Conservation (phyloP, 257 asterid genomes). For the Fraxinus americana region DNA sequence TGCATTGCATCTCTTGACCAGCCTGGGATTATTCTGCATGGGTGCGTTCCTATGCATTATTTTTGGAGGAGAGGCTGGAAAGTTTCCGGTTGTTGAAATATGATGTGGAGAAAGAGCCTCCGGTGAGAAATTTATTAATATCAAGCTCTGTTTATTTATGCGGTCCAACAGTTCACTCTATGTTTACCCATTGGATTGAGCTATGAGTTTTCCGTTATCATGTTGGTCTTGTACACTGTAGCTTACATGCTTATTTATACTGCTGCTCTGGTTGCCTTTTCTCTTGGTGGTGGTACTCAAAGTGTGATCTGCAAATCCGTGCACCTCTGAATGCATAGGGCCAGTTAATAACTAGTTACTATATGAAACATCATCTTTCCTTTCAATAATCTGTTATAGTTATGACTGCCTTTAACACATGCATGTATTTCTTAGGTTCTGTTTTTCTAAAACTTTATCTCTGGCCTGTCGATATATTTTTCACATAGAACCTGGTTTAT, state of each 20-base stretch:
- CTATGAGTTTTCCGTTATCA: not conserved
- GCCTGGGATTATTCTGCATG: constrained; percentile 99
- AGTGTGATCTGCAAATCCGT: not conserved
- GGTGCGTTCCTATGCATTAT: constrained; percentile 90
- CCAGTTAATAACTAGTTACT: not conserved
- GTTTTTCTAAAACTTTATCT: not conserved
- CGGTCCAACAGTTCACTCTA: not conserved
- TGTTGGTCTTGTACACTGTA: not conserved
- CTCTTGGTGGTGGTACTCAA: not conserved
- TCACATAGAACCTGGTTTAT: not conserved
- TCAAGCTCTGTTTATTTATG: constrained; percentile 2
- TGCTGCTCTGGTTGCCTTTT: not conserved
- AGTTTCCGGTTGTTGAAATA: constrained; percentile 84
- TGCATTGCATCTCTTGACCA: constrained; percentile 35
- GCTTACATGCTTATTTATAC: not conserved
- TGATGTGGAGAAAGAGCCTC: constrained; percentile 79
- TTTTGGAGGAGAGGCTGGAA: constrained; percentile 95
- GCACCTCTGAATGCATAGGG: not conserved
- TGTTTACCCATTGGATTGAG: not conserved
- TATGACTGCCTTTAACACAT: not conserved
- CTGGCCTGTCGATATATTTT: not conserved
- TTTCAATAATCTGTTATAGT: not conserved
- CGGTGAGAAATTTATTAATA: constrained; percentile 43
- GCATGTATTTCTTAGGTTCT: not conserved
- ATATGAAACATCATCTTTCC: not conserved